Evolutionary conservation across 306 rosid species (phyloP).

Genomic region (Gastrolobium bilobum): DNA sequence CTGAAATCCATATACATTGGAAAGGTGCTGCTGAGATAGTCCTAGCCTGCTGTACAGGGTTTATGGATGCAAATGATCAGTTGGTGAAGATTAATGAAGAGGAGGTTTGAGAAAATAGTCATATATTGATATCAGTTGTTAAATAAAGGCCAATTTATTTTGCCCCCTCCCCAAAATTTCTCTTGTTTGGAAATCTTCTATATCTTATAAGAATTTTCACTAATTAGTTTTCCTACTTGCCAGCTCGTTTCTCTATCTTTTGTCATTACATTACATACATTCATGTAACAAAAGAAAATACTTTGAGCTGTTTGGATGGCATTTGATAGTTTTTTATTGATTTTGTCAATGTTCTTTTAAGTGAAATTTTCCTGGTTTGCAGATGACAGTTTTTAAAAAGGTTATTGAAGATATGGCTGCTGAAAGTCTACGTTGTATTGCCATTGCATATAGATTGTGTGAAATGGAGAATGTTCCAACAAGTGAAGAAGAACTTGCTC

Average conservation of each 20-base stretch:
- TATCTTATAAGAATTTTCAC: background rate
- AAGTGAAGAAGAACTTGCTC: slow-evolving; percentile 69
- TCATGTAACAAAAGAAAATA: background rate
- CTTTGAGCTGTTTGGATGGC: slow-evolving; percentile 12
- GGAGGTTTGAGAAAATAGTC: slow-evolving; percentile 61
- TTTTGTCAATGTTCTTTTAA: slow-evolving; percentile 20
- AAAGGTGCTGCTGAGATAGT: slow-evolving; percentile 97
- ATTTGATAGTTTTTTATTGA: slow-evolving; percentile 12
- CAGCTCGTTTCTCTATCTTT: slow-evolving; percentile 8
- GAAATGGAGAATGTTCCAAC: slow-evolving; percentile 67
- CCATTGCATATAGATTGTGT: slow-evolving; percentile 76
- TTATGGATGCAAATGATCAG: slow-evolving; percentile 60
- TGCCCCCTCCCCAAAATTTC: background rate
- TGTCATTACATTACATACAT: slow-evolving; percentile 19
- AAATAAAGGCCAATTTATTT: background rate
- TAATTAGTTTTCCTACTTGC: background rate
- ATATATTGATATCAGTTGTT: slow-evolving; percentile 27
- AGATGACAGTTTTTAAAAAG: slow-evolving; percentile 64
- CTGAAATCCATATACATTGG: slow-evolving; percentile 86
- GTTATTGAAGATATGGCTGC: slow-evolving; percentile 87
- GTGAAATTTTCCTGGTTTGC: slow-evolving; percentile 43
- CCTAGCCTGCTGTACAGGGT: slow-evolving; percentile 65
- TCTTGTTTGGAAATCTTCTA: background rate
- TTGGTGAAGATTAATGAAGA: slow-evolving; percentile 66
- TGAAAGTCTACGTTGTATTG: slow-evolving; percentile 80